Percentiles rank a stretch among this genome's conserved stretches.
Conservation (phyloP, 192 early-diverging fungal genomes). For the Chytriomyces confervae region DNA sequence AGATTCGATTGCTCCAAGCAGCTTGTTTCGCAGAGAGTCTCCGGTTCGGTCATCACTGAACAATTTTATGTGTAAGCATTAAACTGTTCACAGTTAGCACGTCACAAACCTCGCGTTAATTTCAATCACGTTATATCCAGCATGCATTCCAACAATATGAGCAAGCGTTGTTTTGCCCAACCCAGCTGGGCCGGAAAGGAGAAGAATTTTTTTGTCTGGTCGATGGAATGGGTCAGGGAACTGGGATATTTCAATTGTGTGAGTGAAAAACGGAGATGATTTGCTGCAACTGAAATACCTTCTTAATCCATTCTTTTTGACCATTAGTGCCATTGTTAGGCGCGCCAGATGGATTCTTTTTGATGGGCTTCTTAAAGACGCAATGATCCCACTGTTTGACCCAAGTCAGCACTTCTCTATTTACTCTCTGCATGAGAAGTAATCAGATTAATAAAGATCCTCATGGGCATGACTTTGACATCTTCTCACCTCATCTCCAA, state of each 20-base stretch:
- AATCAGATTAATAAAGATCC: background rate
- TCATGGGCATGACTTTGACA: background rate
- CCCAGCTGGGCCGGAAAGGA: constrained; percentile 91
- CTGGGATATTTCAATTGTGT: background rate
- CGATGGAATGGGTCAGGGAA: constrained; percentile 56
- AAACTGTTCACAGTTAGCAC: constrained; percentile 2
- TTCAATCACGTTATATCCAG: constrained; percentile 90
- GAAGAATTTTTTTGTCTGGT: constrained; percentile 69
- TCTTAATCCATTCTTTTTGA: constrained; percentile 1
- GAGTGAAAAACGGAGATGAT: background rate
- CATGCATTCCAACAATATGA: constrained; percentile 86
- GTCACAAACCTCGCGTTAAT: constrained; percentile 75
- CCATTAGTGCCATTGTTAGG: background rate
- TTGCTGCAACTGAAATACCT: background rate
- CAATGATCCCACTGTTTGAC: constrained; percentile 97
- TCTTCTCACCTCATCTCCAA: constrained; percentile 80
- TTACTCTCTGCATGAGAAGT: constrained; percentile 59
- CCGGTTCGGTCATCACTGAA: constrained; percentile 92
- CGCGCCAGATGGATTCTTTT: constrained; percentile 2
- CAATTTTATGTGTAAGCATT: constrained; percentile 11
- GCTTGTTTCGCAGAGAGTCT: constrained; percentile 68
- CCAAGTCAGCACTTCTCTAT: constrained; percentile 90
- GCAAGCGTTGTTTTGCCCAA: constrained; percentile 97
- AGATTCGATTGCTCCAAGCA: constrained; percentile 78
- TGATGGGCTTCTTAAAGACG: constrained; percentile 72